These are phyloP conservation scores for Triangularia verruculosa DNA, from an alignment of 2,329 filamentous ascomycete species.

Conservation along the genomic window DNA sequence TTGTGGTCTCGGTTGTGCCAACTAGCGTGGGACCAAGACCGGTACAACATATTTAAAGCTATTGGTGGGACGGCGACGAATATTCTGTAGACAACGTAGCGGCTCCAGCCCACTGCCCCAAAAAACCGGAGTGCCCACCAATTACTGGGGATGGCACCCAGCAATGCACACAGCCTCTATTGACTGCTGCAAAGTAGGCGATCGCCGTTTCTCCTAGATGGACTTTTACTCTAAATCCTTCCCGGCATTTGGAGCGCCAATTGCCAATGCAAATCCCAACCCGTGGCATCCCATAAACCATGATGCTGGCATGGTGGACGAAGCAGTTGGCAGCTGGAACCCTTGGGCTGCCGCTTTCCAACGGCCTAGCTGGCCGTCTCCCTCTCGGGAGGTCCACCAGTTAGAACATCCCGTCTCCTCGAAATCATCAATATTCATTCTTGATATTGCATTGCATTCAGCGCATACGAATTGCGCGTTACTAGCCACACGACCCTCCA, in stretches of 20 bases:
- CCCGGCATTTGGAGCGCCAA: not conserved
- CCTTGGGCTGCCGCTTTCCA: constrained; percentile 9
- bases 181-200: not conserved
- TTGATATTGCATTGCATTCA: not conserved
- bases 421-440: not conserved
- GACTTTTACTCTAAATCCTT: not conserved
- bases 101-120: not conserved
- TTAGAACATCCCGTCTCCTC: not conserved
- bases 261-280: not conserved
- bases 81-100: not conserved
- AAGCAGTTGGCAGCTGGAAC: constrained; percentile 2
- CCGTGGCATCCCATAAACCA: not conserved
- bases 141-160: not conserved
- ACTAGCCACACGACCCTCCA: constrained; percentile 2
- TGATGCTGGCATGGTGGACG: not conserved
- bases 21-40: not conserved
- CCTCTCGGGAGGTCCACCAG: not conserved
- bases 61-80: not conserved
- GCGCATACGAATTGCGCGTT: not conserved
- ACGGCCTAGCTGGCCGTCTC: not conserved
- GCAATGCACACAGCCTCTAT: not conserved
- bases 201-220: not conserved
- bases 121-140: not conserved
- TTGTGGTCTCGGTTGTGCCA: not conserved
- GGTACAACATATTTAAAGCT: not conserved